Percentiles rank a stretch among this genome's conserved stretches.
phyloP scores from a whole-genome alignment of 345 rosid species.

The Balakata baccata region DNA sequence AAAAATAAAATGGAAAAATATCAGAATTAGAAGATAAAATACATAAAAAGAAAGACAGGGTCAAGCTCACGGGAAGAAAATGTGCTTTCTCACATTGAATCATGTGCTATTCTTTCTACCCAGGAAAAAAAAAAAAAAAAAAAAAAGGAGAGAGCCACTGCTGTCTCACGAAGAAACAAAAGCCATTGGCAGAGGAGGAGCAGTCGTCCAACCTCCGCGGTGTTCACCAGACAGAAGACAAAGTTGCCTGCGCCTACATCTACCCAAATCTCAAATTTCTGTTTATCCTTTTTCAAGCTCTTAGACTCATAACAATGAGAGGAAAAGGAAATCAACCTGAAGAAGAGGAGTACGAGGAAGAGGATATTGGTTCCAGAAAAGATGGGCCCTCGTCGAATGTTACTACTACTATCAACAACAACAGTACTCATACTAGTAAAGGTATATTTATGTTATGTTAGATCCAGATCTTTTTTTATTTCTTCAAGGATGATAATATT shows the following conservation, averaged over 20 bases:
- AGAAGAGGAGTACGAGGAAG: slow-evolving; percentile 82
- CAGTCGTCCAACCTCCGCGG: background rate
- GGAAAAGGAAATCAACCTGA: slow-evolving; percentile 53
- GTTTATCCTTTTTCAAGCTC: background rate
- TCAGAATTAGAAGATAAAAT: no score
- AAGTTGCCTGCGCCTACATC: no score
- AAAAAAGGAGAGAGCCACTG: background rate
- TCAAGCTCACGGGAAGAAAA: slow-evolving; percentile 29
- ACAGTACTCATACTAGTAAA: slow-evolving; percentile 31
- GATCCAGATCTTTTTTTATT: slow-evolving; percentile 35
- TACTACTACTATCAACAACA: slow-evolving; percentile 12
- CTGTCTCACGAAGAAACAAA: background rate
- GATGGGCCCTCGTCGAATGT: slow-evolving; percentile 52
- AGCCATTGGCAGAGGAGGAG: slow-evolving; percentile 1
- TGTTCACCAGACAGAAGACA: background rate
- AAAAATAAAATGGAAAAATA: no score
- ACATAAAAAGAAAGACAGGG: background rate
- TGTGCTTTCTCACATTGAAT: slow-evolving; percentile 25
- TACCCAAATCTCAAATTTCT: background rate
- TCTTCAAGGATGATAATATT: background rate
- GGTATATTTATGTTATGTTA: slow-evolving; percentile 31
- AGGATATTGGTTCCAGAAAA: slow-evolving; percentile 57
- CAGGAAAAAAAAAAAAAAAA: background rate
- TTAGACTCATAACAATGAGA: slow-evolving; percentile 44
- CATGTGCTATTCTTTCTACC: slow-evolving; percentile 2